Evolutionary conservation across 345 rosid species (phyloP).

Genomic region (Crucihimalaya himalaica): DNA sequence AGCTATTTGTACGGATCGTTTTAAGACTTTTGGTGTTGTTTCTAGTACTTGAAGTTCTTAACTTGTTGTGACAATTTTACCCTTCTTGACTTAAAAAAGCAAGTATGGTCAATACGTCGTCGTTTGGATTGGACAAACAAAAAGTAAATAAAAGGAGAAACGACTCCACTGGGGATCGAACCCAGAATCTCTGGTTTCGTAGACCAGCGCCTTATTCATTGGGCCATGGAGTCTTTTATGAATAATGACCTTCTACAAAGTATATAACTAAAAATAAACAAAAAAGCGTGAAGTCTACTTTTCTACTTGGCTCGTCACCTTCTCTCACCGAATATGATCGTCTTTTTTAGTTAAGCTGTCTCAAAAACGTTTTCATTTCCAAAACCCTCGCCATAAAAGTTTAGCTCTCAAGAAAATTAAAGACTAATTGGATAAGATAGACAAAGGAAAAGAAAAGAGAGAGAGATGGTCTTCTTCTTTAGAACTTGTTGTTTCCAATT

Average conservation of each 20-base stretch:
- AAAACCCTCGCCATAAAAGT: neutral
- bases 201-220: conserved; percentile 94
- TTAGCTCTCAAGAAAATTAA: neutral
- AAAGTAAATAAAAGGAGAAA: neutral
- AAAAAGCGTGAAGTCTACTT: neutral
- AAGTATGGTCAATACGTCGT: neutral
- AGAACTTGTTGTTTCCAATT: neutral
- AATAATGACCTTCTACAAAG: accelerated
- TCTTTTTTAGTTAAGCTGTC: conserved; percentile 30
- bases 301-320: neutral
- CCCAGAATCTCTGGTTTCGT: conserved; percentile 92
- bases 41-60: neutral
- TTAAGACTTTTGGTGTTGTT: conserved; percentile 13
- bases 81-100: neutral
- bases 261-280: accelerated
- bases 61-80: neutral
- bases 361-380: conserved; percentile 9
- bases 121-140: neutral
- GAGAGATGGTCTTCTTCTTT: conserved; percentile 21
- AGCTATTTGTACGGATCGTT: conserved; percentile 10
- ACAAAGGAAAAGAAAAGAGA: neutral
- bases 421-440: neutral
- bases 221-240: conserved; percentile 46
- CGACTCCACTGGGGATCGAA: conserved; percentile 93
- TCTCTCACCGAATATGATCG: conserved; percentile 21